Evolutionary conservation across 805 yeast genomes (phyloP).

Genomic region (Candida glaebosa): DNA sequence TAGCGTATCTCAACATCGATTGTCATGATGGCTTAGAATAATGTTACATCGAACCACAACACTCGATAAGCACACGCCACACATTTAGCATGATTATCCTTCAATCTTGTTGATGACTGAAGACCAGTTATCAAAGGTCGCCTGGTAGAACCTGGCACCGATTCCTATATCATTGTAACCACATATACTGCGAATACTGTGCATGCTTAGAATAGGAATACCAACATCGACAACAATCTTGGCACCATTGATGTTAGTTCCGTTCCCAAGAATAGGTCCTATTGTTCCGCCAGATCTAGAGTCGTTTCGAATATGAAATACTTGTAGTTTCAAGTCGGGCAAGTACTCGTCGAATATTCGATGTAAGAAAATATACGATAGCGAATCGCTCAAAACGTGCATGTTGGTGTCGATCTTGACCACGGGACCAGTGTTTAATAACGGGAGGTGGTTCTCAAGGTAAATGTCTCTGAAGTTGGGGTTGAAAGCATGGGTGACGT

Average conservation of each 20-base stretch:
- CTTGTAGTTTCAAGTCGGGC: constrained; percentile 27
- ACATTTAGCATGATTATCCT: neutral
- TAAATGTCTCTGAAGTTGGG: constrained; percentile 36
- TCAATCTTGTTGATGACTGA: constrained; percentile 13
- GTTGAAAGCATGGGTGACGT: constrained; percentile 42
- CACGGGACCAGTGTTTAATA: constrained; percentile 37
- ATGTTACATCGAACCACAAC: no score
- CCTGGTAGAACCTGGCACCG: constrained; percentile 31
- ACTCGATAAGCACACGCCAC: no score
- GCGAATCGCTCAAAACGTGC: constrained; percentile 36
- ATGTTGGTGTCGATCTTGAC: constrained; percentile 35
- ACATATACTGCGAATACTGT: constrained; percentile 34
- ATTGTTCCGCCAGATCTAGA: constrained; percentile 41
- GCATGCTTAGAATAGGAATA: constrained; percentile 41
- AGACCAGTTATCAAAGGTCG: constrained; percentile 31
- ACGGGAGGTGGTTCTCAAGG: constrained; percentile 30
- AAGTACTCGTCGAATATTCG: constrained; percentile 17
- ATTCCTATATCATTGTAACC: constrained; percentile 39
- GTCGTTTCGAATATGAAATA: constrained; percentile 40
- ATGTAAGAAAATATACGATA: constrained; percentile 24
- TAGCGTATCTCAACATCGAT: no score
- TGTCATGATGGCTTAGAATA: no score
- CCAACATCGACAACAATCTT: constrained; percentile 36
- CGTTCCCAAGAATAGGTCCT: constrained; percentile 38
- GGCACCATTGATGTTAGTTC: constrained; percentile 22